Evolutionary conservation across 345 rosid species (phyloP).

Genomic region (Bruguiera gymnorhiza): DNA sequence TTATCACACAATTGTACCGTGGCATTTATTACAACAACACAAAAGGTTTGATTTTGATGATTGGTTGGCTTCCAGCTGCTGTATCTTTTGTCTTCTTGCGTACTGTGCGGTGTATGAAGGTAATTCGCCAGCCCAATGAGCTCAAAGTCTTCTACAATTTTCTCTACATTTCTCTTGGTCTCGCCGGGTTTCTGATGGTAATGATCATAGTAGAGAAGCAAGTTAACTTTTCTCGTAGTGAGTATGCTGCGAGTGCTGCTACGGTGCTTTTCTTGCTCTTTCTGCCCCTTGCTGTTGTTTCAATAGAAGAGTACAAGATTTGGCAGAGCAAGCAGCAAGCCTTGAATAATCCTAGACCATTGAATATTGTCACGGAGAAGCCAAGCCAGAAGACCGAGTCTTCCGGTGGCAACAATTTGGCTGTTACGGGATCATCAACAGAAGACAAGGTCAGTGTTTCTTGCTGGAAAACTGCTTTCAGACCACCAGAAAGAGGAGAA

Average conservation of each 20-base stretch:
- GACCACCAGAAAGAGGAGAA: conserved; percentile 55
- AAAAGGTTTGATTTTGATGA: conserved; percentile 44
- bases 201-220: conserved; percentile 44
- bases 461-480: conserved; percentile 49
- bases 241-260: conserved; percentile 43
- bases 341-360: conserved; percentile 26
- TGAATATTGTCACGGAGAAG: conserved; percentile 30
- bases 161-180: conserved; percentile 52
- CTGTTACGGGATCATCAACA: neutral
- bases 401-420: neutral
- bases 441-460: conserved; percentile 14
- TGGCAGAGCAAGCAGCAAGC: conserved; percentile 35
- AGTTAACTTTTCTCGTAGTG: conserved; percentile 25
- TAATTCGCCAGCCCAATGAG: conserved; percentile 43
- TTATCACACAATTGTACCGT: conserved; percentile 46
- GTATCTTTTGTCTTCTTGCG: conserved; percentile 42
- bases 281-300: conserved; percentile 44
- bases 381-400: neutral
- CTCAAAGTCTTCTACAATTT: conserved; percentile 47
- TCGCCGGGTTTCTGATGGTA: conserved; percentile 57
- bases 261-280: conserved; percentile 51
- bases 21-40: conserved; percentile 44
- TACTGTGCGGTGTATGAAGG: conserved; percentile 44
- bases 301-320: conserved; percentile 46
- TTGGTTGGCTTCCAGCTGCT: conserved; percentile 59